These are phyloP conservation scores for Gaultheria prostrata DNA, from an alignment of 148 eudicot species.

Conservation along the genomic window DNA sequence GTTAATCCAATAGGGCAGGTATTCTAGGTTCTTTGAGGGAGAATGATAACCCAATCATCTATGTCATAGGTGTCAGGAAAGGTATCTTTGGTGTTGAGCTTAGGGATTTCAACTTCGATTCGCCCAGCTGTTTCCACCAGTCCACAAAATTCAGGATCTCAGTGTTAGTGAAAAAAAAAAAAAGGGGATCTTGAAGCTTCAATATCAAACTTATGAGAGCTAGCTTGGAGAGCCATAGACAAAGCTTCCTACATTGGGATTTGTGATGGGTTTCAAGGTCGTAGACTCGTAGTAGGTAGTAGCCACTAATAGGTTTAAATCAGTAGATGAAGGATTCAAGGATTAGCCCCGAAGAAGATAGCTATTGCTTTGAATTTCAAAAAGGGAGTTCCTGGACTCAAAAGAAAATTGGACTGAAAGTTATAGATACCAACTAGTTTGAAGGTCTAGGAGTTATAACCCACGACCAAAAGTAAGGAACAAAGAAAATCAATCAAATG, in stretches of 20 bases:
- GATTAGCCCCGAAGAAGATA: background rate
- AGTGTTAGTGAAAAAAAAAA: background rate
- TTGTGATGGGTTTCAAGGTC: background rate
- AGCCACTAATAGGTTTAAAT: background rate
- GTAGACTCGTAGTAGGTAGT: background rate
- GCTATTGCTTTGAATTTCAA: background rate
- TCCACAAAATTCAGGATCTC: background rate
- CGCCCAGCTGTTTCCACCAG: background rate
- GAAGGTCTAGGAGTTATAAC: background rate
- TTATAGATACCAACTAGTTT: background rate
- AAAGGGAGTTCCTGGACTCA: background rate
- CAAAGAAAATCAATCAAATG: background rate
- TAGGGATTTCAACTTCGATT: background rate
- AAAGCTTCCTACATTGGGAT: background rate
- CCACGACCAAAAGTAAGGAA: background rate
- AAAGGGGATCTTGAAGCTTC: background rate
- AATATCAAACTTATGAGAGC: background rate
- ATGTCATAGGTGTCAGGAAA: background rate
- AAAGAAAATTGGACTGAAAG: background rate
- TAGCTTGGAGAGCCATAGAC: background rate
- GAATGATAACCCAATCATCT: background rate
- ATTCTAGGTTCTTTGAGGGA: background rate
- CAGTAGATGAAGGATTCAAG: background rate
- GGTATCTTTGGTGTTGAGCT: background rate
- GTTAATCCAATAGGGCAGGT: background rate